A percentile compares a stretch with the other conserved stretches of the same genome.
Evolutionary conservation across 768 basidiomycete genomes (phyloP).

Genomic region (Chalciporus piperatus): DNA sequence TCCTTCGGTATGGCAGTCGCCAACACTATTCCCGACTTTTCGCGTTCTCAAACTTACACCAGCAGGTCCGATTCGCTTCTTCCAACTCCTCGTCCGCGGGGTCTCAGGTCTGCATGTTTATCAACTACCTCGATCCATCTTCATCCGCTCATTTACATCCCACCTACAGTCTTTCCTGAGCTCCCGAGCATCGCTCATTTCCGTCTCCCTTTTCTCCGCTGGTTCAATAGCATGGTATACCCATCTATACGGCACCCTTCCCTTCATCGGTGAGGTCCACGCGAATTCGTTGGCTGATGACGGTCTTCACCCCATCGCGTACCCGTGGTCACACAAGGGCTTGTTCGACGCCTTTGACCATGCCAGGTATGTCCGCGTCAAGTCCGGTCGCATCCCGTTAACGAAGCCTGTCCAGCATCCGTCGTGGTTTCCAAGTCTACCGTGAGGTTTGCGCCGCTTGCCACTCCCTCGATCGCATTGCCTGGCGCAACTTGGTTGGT

Average conservation of each 20-base stretch:
- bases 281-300: slow-evolving; percentile 92
- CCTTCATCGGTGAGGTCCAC: slow-evolving; percentile 88
- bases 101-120: slow-evolving; percentile 55
- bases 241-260: slow-evolving; percentile 85
- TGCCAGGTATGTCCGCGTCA: slow-evolving; percentile 64
- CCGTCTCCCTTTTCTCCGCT: slow-evolving; percentile 71
- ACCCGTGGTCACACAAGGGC: slow-evolving; percentile 93
- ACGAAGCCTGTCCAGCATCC: slow-evolving; percentile 58
- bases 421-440: slow-evolving; percentile 95
- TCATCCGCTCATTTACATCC: neutral
- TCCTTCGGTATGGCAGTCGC: slow-evolving; percentile 40
- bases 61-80: slow-evolving; percentile 71
- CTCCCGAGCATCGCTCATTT: slow-evolving; percentile 72
- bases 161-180: slow-evolving; percentile 53
- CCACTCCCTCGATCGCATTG: slow-evolving; percentile 98
- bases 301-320: slow-evolving; percentile 82
- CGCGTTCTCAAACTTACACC: slow-evolving; percentile 11
- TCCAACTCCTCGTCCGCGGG: slow-evolving; percentile 53
- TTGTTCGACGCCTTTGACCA: slow-evolving; percentile 92
- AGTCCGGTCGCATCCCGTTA: slow-evolving; percentile 6
- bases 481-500: slow-evolving; percentile 99
- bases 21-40: slow-evolving; percentile 21
- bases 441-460: slow-evolving; percentile 99
- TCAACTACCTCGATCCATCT: neutral
- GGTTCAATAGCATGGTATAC: slow-evolving; percentile 98